Base-by-base conservation (phyloP, 371 early-diverging fungal genomes). In the Rhizopus arrhizus region DNA sequence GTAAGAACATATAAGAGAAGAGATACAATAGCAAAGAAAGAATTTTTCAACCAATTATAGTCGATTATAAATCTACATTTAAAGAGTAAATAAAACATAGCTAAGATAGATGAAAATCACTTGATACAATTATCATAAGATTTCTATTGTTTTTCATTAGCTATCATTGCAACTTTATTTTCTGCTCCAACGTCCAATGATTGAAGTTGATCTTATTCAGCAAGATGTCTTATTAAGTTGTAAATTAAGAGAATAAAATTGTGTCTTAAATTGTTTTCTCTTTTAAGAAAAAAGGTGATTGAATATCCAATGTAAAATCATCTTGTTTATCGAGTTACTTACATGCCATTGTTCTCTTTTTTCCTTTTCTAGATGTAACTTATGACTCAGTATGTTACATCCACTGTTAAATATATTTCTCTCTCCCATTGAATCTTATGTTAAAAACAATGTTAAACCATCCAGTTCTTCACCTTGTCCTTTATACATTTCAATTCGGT, bases 231-330 rank as follows among this genome's bases (percentile, higher is more conserved):
- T 42, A 89, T 52, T 34, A 93, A 62, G 45, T 87, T 80, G 56
- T 89, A 87, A 12, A 90, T 85, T 53, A 93, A 60, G 4, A 93
- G 94, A 48, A 93, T 84, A 70, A 90, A 94, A 62, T 94, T 94
- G 58, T 92, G 82, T 40, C 94, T 76, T 47, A 90, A 62, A 33
- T 78, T 72, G 57, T 94, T 94, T 64, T 94, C 94, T 49, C 85
- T 76, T 79, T 82, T 38, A 48, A 50, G 42, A 36, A 45, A 45
- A 45, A 45, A 45, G n/a, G n/a, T 12, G n/a, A 53, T 53, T 3
- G 46, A n/a, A 10, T 22, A 22, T 22, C 10, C 16, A 12, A 57
- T 29, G 38, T 16, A 16, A 32, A 9, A 45, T 28, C 31, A n/a
- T 7, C 10, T 15, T 5, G 11, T 31, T 12, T 42, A 3, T 12